Evolutionary conservation across 176 grass and related monocot species (phyloP).

Genomic region (bread wheat (Triticum aestivum)): DNA sequence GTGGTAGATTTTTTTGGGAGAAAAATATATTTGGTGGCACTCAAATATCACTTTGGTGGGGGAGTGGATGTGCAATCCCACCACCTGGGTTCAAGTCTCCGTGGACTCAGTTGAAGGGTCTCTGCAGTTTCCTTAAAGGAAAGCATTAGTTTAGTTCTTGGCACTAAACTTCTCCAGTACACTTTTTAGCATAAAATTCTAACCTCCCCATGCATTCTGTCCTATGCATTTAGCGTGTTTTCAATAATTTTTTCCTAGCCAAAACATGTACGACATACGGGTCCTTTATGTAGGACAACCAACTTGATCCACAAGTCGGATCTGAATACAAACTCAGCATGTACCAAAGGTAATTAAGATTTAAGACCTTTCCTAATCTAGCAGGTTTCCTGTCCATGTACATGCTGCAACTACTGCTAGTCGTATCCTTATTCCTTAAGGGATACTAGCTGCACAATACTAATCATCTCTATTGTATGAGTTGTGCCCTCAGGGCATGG

Average conservation of each 20-base stretch:
- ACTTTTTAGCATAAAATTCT: not conserved
- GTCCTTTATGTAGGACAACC: no score
- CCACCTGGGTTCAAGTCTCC: not conserved
- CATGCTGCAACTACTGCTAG: no score
- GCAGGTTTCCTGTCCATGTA: no score
- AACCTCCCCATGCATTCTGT: not conserved
- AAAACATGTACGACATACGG: not conserved
- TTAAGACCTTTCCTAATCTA: no score
- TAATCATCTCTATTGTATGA: not conserved
- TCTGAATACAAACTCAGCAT: no score
- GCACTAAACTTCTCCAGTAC: not conserved
- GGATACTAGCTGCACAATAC: not conserved
- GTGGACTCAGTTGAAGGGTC: not conserved
- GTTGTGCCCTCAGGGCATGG: not conserved
- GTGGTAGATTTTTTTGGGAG: not conserved
- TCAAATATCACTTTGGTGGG: not conserved
- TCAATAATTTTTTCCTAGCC: not conserved
- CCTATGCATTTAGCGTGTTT: not conserved
- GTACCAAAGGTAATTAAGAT: no score
- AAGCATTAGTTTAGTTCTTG: not conserved
- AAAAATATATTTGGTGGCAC: not conserved
- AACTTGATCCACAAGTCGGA: no score
- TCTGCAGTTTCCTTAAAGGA: not conserved
- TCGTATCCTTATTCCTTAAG: no score
- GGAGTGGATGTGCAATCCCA: slow-evolving; percentile 4